Conservation (phyloP, 1,284 basidiomycete genomes). For the Phellopilus nigrolimitatus region DNA sequence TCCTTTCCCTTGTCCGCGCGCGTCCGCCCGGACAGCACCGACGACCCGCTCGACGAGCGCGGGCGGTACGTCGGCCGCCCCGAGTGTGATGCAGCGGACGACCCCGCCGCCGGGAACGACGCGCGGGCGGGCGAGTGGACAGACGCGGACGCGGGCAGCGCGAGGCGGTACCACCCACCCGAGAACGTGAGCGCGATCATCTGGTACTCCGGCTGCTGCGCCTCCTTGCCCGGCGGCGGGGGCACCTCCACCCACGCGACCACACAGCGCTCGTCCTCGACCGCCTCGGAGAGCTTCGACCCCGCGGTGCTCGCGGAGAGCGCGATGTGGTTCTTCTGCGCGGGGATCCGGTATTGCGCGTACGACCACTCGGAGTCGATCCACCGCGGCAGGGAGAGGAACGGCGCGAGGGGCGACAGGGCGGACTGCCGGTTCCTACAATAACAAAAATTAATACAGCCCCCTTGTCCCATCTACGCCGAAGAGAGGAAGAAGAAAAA, state of each 20-base stretch:
- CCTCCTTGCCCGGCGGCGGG: background rate
- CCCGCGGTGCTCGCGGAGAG: constrained; percentile 56
- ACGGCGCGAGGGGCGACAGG: constrained; percentile 70
- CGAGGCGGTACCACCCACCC: constrained; percentile 90
- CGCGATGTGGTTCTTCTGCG: constrained; percentile 75
- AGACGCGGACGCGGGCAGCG: constrained; percentile 50
- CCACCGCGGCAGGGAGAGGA: constrained; percentile 84
- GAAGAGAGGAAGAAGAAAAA: constrained; percentile 5
- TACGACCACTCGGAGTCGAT: constrained; percentile 93
- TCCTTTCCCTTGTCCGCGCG: constrained; percentile 56
- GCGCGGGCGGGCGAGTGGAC: constrained; percentile 22
- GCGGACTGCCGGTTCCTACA: constrained; percentile 75
- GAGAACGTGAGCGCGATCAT: constrained; percentile 82
- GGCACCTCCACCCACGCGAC: constrained; percentile 78
- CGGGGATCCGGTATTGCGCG: constrained; percentile 87
- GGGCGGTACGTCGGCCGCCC: constrained; percentile 35
- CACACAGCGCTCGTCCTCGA: constrained; percentile 79
- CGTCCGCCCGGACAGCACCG: constrained; percentile 30
- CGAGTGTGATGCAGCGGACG: constrained; percentile 33
- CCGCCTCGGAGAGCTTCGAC: constrained; percentile 54
- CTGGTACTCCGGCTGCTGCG: constrained; percentile 55
- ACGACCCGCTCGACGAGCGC: constrained; percentile 50
- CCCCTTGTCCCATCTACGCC: no score
- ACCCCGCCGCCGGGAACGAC: constrained; percentile 14
- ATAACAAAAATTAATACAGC: constrained; percentile 19